Base-by-base conservation (phyloP, 2,329 filamentous ascomycete species). In the Colletotrichum phormii region DNA sequence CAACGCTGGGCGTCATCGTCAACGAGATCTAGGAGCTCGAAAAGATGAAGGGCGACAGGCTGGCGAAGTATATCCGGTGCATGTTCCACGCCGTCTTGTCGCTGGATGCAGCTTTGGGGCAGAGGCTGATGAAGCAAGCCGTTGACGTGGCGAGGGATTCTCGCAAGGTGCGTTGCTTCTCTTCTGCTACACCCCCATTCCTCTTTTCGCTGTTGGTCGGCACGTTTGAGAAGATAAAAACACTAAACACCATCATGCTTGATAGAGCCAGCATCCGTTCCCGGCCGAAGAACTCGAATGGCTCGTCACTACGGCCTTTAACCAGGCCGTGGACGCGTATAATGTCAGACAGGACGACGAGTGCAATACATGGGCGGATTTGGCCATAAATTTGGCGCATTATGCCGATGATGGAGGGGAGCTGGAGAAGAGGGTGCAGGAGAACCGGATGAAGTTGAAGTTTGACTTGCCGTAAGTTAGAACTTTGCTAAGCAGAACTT, bases 61-160 rank as follows among this genome's bases (percentile, higher is more conserved):
- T 97, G 1, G 89, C 93, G 8, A 93, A 92, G 77, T 97, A 97
- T 84, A 89, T 96, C 58, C 90, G 94, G 1, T 95, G 93, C 76
- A 85, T 97, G 2, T 93, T 96, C 75, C 92, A 93, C 74, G 85
- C 90, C 1, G 88, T 92, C 0, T 82, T 95, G 0, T 84, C 88
- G 1, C 83, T 88, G 5, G 87, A 91, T 59, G 87, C 90, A 24
- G 80, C 81, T 0, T 81, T 91, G 18, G 89, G 90, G 11, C 83
- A 92, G 62, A 85, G 87, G 58, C 85, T 95, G 4, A 82, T 95
- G 8, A 87, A 91, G n/a, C 91, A 95, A 77, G 89, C 90, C 1
- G 85, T 86, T 2, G 80, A 80, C 1, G 85, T 92, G 65, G 88
- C 89, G 7, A 82, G 83, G 64, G 84, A 88, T 75, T 82, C 87